phyloP scores from a whole-genome alignment of 2,329 filamentous ascomycete genomes.

The Alternaria gansuensis region DNA sequence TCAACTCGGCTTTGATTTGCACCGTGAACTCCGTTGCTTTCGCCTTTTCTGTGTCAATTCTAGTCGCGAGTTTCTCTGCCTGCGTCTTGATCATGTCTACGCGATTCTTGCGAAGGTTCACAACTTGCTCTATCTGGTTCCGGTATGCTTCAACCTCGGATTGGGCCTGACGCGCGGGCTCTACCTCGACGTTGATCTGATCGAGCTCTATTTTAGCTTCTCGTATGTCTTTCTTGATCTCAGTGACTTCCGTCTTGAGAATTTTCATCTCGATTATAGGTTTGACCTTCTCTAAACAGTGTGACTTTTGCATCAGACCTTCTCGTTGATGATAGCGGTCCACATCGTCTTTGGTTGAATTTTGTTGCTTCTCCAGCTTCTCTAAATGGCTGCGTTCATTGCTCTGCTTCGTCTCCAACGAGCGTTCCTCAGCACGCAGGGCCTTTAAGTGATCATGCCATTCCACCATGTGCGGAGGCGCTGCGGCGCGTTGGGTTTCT shows the following conservation, averaged over 20 bases:
- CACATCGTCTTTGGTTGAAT: slow-evolving; percentile 79
- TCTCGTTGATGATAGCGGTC: slow-evolving; percentile 81
- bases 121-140: slow-evolving; percentile 63
- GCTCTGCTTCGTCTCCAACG: slow-evolving; percentile 65
- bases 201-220: slow-evolving; percentile 66
- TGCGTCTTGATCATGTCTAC: slow-evolving; percentile 65
- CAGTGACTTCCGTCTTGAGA: slow-evolving; percentile 59
- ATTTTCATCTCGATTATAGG: slow-evolving; percentile 72
- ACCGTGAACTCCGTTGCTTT: slow-evolving; percentile 57
- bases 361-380: slow-evolving; percentile 76
- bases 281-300: slow-evolving; percentile 70
- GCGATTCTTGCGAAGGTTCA: slow-evolving; percentile 63
- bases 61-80: slow-evolving; percentile 56
- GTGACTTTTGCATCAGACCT: slow-evolving; percentile 68
- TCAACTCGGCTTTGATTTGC: slow-evolving; percentile 52
- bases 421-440: slow-evolving; percentile 74
- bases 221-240: slow-evolving; percentile 65
- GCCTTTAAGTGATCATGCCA: slow-evolving; percentile 80
- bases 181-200: slow-evolving; percentile 67
- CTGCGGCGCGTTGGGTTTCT: slow-evolving; percentile 88
- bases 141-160: slow-evolving; percentile 75
- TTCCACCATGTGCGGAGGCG: slow-evolving; percentile 78
- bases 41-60: slow-evolving; percentile 48
- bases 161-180: slow-evolving; percentile 74
- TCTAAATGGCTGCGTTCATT: slow-evolving; percentile 69